Base-by-base conservation (phyloP, 2,329 filamentous ascomycete genomes). In the Apiospora rasikravindrae region DNA sequence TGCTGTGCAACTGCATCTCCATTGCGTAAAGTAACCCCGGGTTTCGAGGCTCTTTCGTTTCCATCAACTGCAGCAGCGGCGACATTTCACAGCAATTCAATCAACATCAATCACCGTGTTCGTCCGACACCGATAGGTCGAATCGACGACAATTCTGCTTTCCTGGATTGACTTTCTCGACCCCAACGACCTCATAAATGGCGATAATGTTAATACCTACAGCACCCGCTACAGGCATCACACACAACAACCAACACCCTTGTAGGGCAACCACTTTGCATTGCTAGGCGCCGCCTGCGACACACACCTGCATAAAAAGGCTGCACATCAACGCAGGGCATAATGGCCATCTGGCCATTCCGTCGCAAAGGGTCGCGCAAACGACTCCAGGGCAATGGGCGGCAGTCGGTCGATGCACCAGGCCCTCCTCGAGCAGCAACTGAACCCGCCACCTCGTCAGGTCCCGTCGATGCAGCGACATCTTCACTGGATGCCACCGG, bases 321-420 rank as follows among this genome's bases (percentile, higher is more conserved):
- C 57, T 64, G 57, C 44, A 37, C 64, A 51, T 44, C 40, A 42
- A 49, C 51, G 24, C 53, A 67, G 69, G 71, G 69, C 75, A 81
- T 74, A 71, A 96, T 96, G 93, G 90, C 92, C 81, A 85, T 95
- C 82, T 97, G 94, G 94, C 93, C 92, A 74, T 97, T 97, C 83
- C 88, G 91, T 83, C 91, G 92, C 79, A 92, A 88, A 84, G 91
- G 89, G 83, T 91, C 90, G 82, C 91, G 91, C 83, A 90, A 86
- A 83, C 86, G 87, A 79, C 82, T 86, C 74, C 83, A 84, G 73
- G 84, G 84, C 75, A 82, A 89, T 81, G 88, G 76, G 73, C 70
- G 72, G 76, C 73, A 85, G 84, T 77, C 84, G 84, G 79, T 83
- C 84, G 74, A 57, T 44, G 37, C 51, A 40, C 53, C 64, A 57